Evolutionary conservation across 208 protist genomes (phyloP).

Genomic region (Crithidia sp.): DNA sequence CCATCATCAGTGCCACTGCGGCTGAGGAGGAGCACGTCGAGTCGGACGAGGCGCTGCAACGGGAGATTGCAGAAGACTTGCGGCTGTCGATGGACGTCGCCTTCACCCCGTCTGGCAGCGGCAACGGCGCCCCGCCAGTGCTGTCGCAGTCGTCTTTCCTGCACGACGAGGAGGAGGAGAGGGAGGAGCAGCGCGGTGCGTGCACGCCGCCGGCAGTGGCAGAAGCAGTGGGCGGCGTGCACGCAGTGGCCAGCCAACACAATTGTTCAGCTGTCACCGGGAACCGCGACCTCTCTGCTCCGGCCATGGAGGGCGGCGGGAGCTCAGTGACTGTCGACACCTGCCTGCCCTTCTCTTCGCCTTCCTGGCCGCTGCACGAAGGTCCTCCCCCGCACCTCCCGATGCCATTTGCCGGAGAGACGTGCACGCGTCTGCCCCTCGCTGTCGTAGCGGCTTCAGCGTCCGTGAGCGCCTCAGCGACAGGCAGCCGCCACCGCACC

Average conservation of each 20-base stretch:
- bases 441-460: conserved; percentile 2
- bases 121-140: conserved; percentile 21
- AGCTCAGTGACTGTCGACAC: neutral
- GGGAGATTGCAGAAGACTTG: conserved; percentile 65
- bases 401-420: neutral
- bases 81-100: conserved; percentile 73
- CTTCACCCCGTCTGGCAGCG: conserved; percentile 48
- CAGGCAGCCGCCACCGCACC: conserved; percentile 20
- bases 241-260: neutral
- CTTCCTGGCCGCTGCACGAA: conserved; percentile 11
- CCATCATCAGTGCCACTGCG: neutral
- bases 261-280: no score
- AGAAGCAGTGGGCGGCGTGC: neutral
- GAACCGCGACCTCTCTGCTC: no score
- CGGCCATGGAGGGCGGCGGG: neutral
- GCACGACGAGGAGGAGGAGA: conserved; percentile 24
- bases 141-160: conserved; percentile 32
- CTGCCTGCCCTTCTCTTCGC: neutral
- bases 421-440: neutral
- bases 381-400: conserved; percentile 1
- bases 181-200: no score
- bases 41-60: conserved; percentile 37
- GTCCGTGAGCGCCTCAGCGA: neutral
- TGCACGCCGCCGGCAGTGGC: no score
- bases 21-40: conserved; percentile 20